Conservation (phyloP, 1,284 basidiomycete species). For the Cryptococcus sp. region DNA sequence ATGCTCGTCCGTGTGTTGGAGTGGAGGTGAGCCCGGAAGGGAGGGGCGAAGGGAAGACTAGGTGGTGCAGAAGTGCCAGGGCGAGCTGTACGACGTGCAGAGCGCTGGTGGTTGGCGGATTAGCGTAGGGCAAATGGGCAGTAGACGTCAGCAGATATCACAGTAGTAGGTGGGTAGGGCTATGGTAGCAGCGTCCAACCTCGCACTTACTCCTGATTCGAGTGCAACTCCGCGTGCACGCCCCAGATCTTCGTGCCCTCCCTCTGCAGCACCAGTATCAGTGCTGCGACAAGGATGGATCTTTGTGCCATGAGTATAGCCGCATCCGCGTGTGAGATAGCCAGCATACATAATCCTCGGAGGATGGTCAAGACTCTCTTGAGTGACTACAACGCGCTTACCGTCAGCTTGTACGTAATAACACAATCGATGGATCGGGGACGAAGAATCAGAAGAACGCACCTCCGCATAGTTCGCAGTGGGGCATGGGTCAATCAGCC, state of each 20-base stretch:
- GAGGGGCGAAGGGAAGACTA: constrained; percentile 40
- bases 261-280: constrained; percentile 35
- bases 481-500: constrained; percentile 13
- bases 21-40: background rate
- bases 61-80: constrained; percentile 42
- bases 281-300: constrained; percentile 34
- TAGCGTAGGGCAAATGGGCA: background rate
- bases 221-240: constrained; percentile 17
- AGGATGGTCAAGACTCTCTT: constrained; percentile 20
- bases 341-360: constrained; percentile 32
- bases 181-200: background rate
- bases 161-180: background rate
- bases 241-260: constrained; percentile 40
- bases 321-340: constrained; percentile 36
- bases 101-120: constrained; percentile 21
- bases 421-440: background rate
- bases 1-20: background rate
- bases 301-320: constrained; percentile 39
- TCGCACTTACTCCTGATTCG: constrained; percentile 26
- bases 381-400: constrained; percentile 3
- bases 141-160: background rate
- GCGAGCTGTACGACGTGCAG: constrained; percentile 32
- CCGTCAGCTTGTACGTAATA: background rate
- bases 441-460: background rate
- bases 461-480: constrained; percentile 5